Conservation (phyloP, 345 rosid genomes). For the Noccaea bulbosa region DNA sequence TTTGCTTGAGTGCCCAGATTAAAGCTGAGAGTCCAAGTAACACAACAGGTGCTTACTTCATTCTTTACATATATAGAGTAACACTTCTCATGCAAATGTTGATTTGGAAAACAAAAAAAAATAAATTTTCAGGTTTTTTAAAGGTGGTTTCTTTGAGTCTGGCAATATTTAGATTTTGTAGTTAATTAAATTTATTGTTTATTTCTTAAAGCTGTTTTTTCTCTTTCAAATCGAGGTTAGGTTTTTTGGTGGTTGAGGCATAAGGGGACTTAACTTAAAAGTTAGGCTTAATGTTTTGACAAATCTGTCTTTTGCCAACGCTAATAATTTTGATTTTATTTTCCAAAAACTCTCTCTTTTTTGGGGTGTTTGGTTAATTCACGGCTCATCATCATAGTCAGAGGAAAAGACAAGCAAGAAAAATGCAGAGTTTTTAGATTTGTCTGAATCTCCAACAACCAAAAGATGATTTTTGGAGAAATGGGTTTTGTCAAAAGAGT, state of each 20-base stretch:
- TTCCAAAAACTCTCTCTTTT: conserved; percentile 17
- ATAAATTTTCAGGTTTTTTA: conserved; percentile 3
- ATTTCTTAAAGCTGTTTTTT: not conserved
- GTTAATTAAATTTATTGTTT: not conserved
- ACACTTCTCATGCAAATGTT: conserved; percentile 16
- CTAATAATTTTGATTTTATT: conserved; percentile 18
- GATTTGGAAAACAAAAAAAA: not conserved
- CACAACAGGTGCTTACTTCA: conserved; percentile 67
- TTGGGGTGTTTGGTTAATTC: conserved; percentile 23
- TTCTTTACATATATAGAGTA: not conserved
- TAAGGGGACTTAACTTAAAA: conserved; percentile 37
- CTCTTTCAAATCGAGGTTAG: conserved; percentile 36
- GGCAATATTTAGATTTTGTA: not conserved
- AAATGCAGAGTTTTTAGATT: conserved; percentile 22
- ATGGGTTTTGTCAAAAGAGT: conserved; percentile 16
- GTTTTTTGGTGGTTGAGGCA: conserved; percentile 41
- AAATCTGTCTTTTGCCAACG: conserved; percentile 25
- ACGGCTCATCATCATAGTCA: conserved; percentile 22
- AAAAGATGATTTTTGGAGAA: not conserved
- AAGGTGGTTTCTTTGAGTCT: conserved; percentile 14
- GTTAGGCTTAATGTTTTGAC: conserved; percentile 42
- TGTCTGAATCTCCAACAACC: conserved; percentile 25
- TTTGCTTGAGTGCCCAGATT: conserved; percentile 85
- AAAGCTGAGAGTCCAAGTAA: conserved; percentile 80
- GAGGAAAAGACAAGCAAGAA: conserved; percentile 27